Percentiles rank a stretch among this genome's conserved stretches.
phyloP scores from a whole-genome alignment of 495 filamentous ascomycete genomes.

The Podospora pseudoanserina region DNA sequence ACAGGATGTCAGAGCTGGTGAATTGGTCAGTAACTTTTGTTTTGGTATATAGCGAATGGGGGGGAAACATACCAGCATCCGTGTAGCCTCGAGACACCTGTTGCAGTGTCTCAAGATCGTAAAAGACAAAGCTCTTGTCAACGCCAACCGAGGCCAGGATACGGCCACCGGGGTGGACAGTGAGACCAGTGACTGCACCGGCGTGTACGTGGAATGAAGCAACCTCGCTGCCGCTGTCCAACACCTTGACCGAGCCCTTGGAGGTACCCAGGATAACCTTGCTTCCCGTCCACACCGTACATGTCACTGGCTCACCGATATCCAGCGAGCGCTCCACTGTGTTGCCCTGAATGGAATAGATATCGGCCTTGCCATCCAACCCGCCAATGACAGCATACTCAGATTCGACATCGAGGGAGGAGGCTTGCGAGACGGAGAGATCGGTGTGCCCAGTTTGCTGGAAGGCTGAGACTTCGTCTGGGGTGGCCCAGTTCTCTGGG shows the following conservation, averaged over 20 bases:
- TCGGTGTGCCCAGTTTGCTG: slow-evolving; percentile 59
- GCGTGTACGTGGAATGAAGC: slow-evolving; percentile 71
- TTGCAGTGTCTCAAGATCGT: slow-evolving; percentile 67
- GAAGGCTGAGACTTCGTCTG: slow-evolving; percentile 67
- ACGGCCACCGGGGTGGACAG: slow-evolving; percentile 78
- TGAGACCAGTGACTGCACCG: slow-evolving; percentile 70
- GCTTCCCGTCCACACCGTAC: slow-evolving; percentile 71
- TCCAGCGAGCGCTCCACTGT: slow-evolving; percentile 64
- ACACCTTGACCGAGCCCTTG: slow-evolving; percentile 75
- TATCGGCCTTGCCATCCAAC: slow-evolving; percentile 66
- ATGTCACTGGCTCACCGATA: slow-evolving; percentile 67
- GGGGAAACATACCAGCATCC: slow-evolving; percentile 67
- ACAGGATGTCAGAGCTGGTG: slow-evolving; percentile 70
- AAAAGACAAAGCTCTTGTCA: slow-evolving; percentile 92
- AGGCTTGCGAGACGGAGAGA: slow-evolving; percentile 58
- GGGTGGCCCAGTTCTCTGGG: slow-evolving; percentile 78
- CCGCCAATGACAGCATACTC: slow-evolving; percentile 78
- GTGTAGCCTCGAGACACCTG: slow-evolving; percentile 73
- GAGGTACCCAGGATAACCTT: slow-evolving; percentile 67
- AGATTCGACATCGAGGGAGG: slow-evolving; percentile 64
- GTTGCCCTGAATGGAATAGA: slow-evolving; percentile 74
- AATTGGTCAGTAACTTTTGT: background rate
- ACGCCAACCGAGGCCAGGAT: slow-evolving; percentile 83
- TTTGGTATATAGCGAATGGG: background rate
- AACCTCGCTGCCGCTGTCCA: slow-evolving; percentile 61